Evolutionary conservation across 2,329 filamentous ascomycete genomes (phyloP).

Genomic region (Xylariales sp.): DNA sequence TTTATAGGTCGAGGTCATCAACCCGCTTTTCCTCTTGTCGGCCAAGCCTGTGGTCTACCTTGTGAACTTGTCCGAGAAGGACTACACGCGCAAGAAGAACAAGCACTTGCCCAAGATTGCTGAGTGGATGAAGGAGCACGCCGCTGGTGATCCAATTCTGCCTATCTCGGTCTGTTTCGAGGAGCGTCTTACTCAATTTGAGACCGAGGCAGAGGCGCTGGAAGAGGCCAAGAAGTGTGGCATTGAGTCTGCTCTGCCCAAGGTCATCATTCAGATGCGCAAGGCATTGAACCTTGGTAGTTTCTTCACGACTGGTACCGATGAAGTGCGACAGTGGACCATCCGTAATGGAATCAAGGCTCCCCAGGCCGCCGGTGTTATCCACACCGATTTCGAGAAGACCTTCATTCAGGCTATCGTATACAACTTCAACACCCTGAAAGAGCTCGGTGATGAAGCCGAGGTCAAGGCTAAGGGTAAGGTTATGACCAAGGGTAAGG

Average conservation of each 20-base stretch:
- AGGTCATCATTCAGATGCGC: constrained; percentile 90
- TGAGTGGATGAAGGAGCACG: constrained; percentile 92
- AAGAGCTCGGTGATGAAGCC: constrained; percentile 83
- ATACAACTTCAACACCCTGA: constrained; percentile 80
- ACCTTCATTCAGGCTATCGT: constrained; percentile 97
- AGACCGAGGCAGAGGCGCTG: constrained; percentile 68
- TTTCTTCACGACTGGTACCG: constrained; percentile 95
- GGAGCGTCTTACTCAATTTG: constrained; percentile 80
- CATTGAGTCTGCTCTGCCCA: constrained; percentile 84
- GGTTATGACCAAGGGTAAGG: constrained; percentile 97
- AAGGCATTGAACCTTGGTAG: constrained; percentile 84
- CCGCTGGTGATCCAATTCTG: constrained; percentile 82
- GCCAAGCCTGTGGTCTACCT: constrained; percentile 97
- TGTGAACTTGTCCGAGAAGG: constrained; percentile 94
- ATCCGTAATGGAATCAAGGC: constrained; percentile 94
- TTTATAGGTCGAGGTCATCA: constrained; percentile 88
- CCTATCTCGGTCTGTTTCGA: constrained; percentile 91
- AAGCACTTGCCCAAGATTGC: constrained; percentile 93
- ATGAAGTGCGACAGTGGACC: constrained; percentile 98
- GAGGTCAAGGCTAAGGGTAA: constrained; percentile 92
- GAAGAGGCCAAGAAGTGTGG: constrained; percentile 88
- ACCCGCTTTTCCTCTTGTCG: constrained; percentile 89
- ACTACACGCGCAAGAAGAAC: constrained; percentile 99
- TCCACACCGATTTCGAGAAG: constrained; percentile 98
- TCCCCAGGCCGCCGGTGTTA: constrained; percentile 95